Evolutionary conservation across 2,329 filamentous ascomycete genomes (phyloP).

Genomic region (Scolecobasidium constrictum): DNA sequence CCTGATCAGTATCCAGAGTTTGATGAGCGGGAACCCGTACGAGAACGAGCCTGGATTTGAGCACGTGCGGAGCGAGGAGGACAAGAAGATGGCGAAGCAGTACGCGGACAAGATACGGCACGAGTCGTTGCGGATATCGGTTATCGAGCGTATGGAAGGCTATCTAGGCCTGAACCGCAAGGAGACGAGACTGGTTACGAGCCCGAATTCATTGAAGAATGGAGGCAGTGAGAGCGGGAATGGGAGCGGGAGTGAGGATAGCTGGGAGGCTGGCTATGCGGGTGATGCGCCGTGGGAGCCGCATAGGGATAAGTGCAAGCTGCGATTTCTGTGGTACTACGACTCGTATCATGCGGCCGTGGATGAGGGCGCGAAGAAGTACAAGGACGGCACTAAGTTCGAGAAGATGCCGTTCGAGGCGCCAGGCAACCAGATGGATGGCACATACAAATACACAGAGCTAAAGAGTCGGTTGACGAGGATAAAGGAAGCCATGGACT

Average conservation of each 20-base stretch:
- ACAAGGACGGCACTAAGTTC: conserved; percentile 55
- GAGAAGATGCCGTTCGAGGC: conserved; percentile 82
- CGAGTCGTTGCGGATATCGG: conserved; percentile 74
- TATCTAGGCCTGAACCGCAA: conserved; percentile 53
- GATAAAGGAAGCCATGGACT: conserved; percentile 60
- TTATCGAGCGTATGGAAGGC: conserved; percentile 75
- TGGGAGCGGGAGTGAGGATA: conserved; percentile 18
- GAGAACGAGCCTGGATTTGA: conserved; percentile 95
- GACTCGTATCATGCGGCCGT: conserved; percentile 71
- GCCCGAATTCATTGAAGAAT: conserved; percentile 19
- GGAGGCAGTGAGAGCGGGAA: conserved; percentile 14
- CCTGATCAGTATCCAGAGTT: conserved; percentile 86
- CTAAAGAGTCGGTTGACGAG: conserved; percentile 57
- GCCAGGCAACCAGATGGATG: conserved; percentile 68
- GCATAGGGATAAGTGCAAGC: conserved; percentile 83
- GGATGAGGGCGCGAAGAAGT: conserved; percentile 49
- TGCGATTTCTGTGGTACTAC: conserved; percentile 91
- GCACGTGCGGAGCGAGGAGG: conserved; percentile 52
- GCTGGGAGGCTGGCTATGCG: conserved; percentile 25
- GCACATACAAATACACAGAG: conserved; percentile 69
- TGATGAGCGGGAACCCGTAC: conserved; percentile 90
- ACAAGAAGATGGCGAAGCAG: conserved; percentile 61
- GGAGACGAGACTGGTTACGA: conserved; percentile 21
- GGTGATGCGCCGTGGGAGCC: conserved; percentile 60
- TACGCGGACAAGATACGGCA: conserved; percentile 87